These are phyloP conservation scores for Malassezia psittaci DNA, from an alignment of 1,284 basidiomycete genomes.

Conservation along the genomic window DNA sequence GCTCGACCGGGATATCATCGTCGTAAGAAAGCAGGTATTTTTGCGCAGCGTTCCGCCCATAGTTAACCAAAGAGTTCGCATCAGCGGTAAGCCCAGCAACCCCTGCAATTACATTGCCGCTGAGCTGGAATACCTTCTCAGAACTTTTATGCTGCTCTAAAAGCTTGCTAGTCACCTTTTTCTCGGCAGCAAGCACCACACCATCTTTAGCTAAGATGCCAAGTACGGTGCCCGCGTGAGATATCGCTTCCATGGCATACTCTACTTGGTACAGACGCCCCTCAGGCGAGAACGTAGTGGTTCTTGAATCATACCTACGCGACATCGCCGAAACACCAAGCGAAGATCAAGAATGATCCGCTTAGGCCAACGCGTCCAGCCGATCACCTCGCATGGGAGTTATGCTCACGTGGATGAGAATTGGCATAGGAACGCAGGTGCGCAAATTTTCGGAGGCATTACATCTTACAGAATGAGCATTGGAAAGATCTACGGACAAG, in stretches of 20 bases:
- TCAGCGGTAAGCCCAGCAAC: slow-evolving; percentile 94
- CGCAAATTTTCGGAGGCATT: background rate
- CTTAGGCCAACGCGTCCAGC: background rate
- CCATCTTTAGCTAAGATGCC: slow-evolving; percentile 81
- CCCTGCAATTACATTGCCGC: slow-evolving; percentile 82
- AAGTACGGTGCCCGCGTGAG: slow-evolving; percentile 86
- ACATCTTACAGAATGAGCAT: slow-evolving; percentile 33
- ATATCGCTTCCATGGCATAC: slow-evolving; percentile 98
- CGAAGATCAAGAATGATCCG: too few species aligned
- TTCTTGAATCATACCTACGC: slow-evolving; percentile 44
- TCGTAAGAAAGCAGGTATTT: slow-evolving; percentile 76
- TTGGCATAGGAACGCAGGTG: background rate
- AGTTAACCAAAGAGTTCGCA: slow-evolving; percentile 94
- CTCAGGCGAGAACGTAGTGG: slow-evolving; percentile 49
- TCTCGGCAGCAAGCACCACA: slow-evolving; percentile 94
- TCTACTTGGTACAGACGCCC: slow-evolving; percentile 60
- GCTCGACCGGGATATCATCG: slow-evolving; percentile 94
- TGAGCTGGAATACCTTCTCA: slow-evolving; percentile 93
- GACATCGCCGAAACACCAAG: slow-evolving; percentile 25
- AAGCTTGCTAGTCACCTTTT: slow-evolving; percentile 96
- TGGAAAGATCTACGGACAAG: slow-evolving; percentile 40
- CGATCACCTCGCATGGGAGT: slow-evolving; percentile 4
- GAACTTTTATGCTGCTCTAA: slow-evolving; percentile 81
- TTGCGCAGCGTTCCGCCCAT: slow-evolving; percentile 80
- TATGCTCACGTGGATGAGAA: slow-evolving; percentile 8